Evolutionary conservation across 192 early-diverging fungal genomes (phyloP), one percentile per base, ranked within the genome.

Genomic region (Allomyces javanicus): DNA sequence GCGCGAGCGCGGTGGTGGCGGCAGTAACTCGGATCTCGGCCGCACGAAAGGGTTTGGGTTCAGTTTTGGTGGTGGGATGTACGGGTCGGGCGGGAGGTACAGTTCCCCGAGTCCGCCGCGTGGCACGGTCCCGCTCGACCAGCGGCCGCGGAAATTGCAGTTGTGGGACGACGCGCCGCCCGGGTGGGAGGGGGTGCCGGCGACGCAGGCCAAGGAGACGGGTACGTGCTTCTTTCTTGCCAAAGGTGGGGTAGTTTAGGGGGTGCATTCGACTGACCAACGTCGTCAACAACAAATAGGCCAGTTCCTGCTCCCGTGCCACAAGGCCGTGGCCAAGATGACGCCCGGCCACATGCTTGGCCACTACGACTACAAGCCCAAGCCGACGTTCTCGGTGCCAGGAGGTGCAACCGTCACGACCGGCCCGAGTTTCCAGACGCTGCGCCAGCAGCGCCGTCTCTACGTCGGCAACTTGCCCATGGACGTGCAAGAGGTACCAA

Each of bases 91-190:
- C 5, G 33, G 33, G 5, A 40, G 33, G 33, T 40, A 40, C 33
- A 40, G 33, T 40, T 40, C 33, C 33, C 33, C 33, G 33, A 40
- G 33, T 40, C 33, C 33, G 33, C 33, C 33, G 33, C 33, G 33
- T 9, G 33, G 33, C 4, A 40, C 87, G 9, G 74, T 86, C 25
- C 94, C 96, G 19, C 70, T 98, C 23, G 86, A 93, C 69, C 77
- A 86, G 68, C 73, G 90, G 64, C 74, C 74, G 19, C 78, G 86
- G 22, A 92, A 89, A 72, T 81, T 96, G 27, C 84, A 85, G 66
- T 83, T 88, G 72, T 98, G 96, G 96, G 96, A 98, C 77, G 75
- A 89, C 64, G 76, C 91, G 11, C 96, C 96, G 43, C 79, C 82
- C 11, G 93, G 92, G 24, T 96, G 83, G 67, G 92, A 97, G 72